Base-by-base conservation (phyloP, 1,284 basidiomycete genomes). In the Gomphus bonarii region DNA sequence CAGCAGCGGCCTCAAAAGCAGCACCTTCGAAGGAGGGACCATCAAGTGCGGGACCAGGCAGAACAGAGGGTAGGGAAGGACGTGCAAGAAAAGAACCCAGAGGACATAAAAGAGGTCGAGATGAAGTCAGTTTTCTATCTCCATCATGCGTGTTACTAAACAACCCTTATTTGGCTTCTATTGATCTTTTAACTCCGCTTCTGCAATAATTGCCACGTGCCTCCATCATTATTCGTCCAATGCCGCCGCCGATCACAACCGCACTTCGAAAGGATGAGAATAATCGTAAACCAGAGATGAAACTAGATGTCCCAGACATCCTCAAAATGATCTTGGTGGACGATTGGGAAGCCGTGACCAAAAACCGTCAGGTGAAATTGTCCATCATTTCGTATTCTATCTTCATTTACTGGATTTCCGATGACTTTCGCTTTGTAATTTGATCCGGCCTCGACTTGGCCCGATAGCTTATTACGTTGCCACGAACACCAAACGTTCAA, bases 311-410 rank as follows among this genome's bases (percentile, higher is more conserved):
- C 12, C 97, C 95, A 0, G 95, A 98, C 64, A 70, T 80, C 14
- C 78, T 99, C 61, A 98, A 98, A 70, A 77, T 88, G 33, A 79
- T 90, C 59, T 77, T 99, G 14, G 95, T 99, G 1, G 95, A 99
- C 65, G 97, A 99, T 65, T 99, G 95, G 95, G 95, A 99, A 72
- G 84, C 87, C 16, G 84, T 99, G 44, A 99, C 95, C 55, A 98
- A 97, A 74, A 91, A 95, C 67, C 85, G 84, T 65, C 88, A 91
- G 79, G 92, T 87, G 51, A 47, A 73, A 52, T 22, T 28, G 16
- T 10, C 40, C 33, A 10, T 11, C 48, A 31, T 54, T 20, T 46
- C 14, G n/a, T 46, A n/a, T 35, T 31, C 47, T 30, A 14, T 10
- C 6, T 38, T n/a, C 25, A 25, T 25, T 35, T 35, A 35, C 8